Base-by-base conservation (phyloP, 176 grass and related monocot species). In the Otatea glauca region DNA sequence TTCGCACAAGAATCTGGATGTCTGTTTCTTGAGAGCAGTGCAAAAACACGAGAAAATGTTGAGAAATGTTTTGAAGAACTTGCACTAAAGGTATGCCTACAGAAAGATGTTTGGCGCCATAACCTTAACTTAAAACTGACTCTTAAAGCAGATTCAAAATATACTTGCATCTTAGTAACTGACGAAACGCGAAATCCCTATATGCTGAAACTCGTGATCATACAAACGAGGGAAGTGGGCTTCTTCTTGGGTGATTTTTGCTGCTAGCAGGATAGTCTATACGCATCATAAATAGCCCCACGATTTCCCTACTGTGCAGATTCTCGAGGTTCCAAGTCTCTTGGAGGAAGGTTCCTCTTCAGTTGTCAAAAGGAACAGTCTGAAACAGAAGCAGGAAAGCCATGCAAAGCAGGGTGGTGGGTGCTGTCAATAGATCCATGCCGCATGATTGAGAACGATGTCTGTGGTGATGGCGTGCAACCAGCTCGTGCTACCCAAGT, bases 41-140 rank as follows among this genome's bases (percentile, higher is more conserved):
- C 96, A 20, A 98, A 92, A 85, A 95, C 93, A 81, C 86, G 93
- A 84, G 78, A 85, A 74, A 98, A 98, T 81, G 91, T 98, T 17
- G 86, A 95, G 59, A 90, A 89, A 86, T 95, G 93, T 91, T 98
- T 98, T 81, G 93, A 95, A 92, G 91, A 95, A 74, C 89, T 98
- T 60, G 96, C 93, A 84, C 63, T 95, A 21, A 98, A 98, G 96
- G 96, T 98, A 95, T 62, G 81, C 24, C 34, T 84, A 51, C 15
- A 27, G 15, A 65, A 72, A 60, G 41, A 88, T 65, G 70, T 37
- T 34, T n/a, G 25, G 17, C 44, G 32, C 65, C 1, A 23, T 61
- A 48, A 76, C 37, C 10, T 53, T 83, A 56, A 16, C 16, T 23
- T 71, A 38, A 71, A 65, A 10, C 34, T 0, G 10, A 45, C 44